A percentile compares a stretch with the other conserved stretches of the same genome.
phyloP scores from a whole-genome alignment of 331 rosid genomes.

The Quercus lobata region DNA sequence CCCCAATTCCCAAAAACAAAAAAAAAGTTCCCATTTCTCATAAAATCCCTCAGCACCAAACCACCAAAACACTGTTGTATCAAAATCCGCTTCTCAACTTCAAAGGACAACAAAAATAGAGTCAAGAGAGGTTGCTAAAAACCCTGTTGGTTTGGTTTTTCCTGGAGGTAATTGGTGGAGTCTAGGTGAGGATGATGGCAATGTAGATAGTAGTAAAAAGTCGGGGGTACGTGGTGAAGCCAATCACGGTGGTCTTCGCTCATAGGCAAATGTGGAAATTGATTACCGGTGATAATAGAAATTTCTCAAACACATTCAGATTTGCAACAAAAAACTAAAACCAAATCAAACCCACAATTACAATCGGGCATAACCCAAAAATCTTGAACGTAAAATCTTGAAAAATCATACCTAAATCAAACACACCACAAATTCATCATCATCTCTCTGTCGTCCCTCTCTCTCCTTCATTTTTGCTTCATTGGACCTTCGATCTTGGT shows the following conservation, averaged over 20 bases:
- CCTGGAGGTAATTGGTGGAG: constrained; percentile 53
- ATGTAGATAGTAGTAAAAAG: background rate
- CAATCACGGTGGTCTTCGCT: constrained; percentile 24
- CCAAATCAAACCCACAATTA: too few relatives aligned
- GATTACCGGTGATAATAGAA: constrained; percentile 33
- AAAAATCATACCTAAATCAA: too few relatives aligned
- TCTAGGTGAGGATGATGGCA: constrained; percentile 17
- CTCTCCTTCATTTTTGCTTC: too few relatives aligned
- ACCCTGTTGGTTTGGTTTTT: constrained; percentile 3
- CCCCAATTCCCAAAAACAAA: background rate
- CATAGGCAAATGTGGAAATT: constrained; percentile 58
- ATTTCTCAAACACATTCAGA: too few relatives aligned
- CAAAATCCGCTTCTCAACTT: background rate
- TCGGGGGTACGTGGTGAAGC: constrained; percentile 21
- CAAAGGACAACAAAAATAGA: background rate
- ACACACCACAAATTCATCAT: too few relatives aligned
- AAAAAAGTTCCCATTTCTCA: constrained; percentile 2
- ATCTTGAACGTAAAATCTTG: too few relatives aligned
- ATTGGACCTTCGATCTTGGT: too few relatives aligned
- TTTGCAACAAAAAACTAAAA: too few relatives aligned
- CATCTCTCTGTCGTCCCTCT: too few relatives aligned
- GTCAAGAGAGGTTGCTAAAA: background rate
- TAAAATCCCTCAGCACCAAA: background rate
- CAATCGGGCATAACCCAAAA: too few relatives aligned
- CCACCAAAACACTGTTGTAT: constrained; percentile 1